Conservation (phyloP, 2,329 filamentous ascomycete genomes). For the Sarocladium strictum region DNA sequence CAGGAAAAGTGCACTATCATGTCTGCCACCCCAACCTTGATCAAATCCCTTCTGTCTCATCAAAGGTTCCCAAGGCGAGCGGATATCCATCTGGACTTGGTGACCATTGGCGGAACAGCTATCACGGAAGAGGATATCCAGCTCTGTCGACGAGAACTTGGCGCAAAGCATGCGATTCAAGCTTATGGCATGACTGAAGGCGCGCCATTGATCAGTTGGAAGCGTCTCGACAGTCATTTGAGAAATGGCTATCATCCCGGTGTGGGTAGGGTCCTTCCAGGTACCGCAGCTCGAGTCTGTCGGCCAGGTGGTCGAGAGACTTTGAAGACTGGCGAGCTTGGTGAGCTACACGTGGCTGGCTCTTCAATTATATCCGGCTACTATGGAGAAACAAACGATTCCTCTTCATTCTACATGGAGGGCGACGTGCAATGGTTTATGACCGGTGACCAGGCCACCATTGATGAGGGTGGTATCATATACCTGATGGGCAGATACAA, state of each 20-base stretch:
- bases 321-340: constrained; percentile 24
- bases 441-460: constrained; percentile 35
- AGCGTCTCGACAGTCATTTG: constrained; percentile 22
- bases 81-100: constrained; percentile 23
- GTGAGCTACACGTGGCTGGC: constrained; percentile 35
- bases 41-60: constrained; percentile 26
- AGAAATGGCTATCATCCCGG: constrained; percentile 29
- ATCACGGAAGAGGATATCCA: constrained; percentile 25
- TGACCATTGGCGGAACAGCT: constrained; percentile 28
- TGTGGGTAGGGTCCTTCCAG: constrained; percentile 35
- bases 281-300: constrained; percentile 32
- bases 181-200: constrained; percentile 42
- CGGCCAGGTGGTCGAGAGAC: constrained; percentile 22
- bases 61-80: constrained; percentile 19
- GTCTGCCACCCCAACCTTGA: constrained; percentile 33
- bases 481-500: constrained; percentile 37
- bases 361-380: constrained; percentile 29
- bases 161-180: constrained; percentile 26
- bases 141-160: constrained; percentile 25
- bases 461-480: constrained; percentile 31
- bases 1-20: constrained; percentile 29
- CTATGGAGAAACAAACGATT: constrained; percentile 18
- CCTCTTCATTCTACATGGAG: constrained; percentile 29
- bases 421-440: constrained; percentile 27
- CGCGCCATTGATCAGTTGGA: constrained; percentile 35